Conservation (phyloP, 2,329 filamentous ascomycete genomes). For the Esteya vermicola region DNA sequence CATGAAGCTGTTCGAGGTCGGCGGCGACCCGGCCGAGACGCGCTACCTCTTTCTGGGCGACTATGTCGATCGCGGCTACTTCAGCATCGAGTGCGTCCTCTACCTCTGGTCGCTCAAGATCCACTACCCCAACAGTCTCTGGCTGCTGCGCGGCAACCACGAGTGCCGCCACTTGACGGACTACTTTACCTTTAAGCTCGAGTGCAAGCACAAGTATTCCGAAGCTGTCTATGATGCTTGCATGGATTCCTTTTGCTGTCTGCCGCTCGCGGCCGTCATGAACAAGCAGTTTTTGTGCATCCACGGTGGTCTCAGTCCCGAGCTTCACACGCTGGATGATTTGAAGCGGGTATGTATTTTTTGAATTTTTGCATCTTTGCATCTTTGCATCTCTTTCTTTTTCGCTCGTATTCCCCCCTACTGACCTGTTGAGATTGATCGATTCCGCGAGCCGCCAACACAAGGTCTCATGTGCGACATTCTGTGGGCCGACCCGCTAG, state of each 20-base stretch:
- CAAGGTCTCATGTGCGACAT: slow-evolving; percentile 99
- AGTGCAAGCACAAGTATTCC: slow-evolving; percentile 99
- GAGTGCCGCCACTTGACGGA: slow-evolving; percentile 98
- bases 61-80: slow-evolving; percentile 96
- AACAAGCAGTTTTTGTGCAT: slow-evolving; percentile 99
- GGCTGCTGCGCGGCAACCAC: slow-evolving; percentile 94
- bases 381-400: background rate
- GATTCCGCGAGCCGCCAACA: slow-evolving; percentile 92
- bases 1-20: slow-evolving; percentile 99
- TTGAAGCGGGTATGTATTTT: slow-evolving; percentile 58
- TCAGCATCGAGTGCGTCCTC: slow-evolving; percentile 96
- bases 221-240: slow-evolving; percentile 93
- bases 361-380: background rate
- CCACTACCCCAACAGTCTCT: slow-evolving; percentile 94
- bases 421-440: slow-evolving; percentile 58
- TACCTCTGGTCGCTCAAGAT: slow-evolving; percentile 98
- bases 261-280: slow-evolving; percentile 93
- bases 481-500: slow-evolving; percentile 93
- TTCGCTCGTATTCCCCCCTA: too few species aligned
- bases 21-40: slow-evolving; percentile 90
- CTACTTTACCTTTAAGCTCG: slow-evolving; percentile 99
- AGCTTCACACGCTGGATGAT: slow-evolving; percentile 91
- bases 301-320: slow-evolving; percentile 88
- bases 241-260: slow-evolving; percentile 92
- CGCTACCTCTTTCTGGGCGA: slow-evolving; percentile 94